Percentiles rank a stretch among this genome's conserved stretches.
Evolutionary conservation across 208 protist genomes (phyloP).

Genomic region (Acanthamoeba healyi): DNA sequence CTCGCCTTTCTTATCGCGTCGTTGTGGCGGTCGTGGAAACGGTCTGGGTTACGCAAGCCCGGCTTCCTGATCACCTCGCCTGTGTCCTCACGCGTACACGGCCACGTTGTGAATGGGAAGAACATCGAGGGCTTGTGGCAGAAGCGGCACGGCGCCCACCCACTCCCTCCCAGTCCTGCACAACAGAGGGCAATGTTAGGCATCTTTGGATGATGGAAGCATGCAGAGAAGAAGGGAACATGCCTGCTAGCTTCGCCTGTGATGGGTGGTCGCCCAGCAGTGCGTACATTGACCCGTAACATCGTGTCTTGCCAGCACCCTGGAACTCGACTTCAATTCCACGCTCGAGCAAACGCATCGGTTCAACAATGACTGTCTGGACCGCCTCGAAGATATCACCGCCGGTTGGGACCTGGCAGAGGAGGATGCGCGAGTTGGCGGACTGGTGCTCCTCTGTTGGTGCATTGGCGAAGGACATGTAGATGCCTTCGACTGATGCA

Average conservation of each 20-base stretch:
- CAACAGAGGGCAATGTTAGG: background rate
- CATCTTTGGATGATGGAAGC: no score
- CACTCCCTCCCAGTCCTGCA: background rate
- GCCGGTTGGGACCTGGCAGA: background rate
- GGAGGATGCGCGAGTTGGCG: background rate
- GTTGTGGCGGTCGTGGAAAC: background rate
- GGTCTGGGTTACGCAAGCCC: background rate
- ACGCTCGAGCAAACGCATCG: background rate
- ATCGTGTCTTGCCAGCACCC: no score
- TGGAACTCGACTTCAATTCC: background rate
- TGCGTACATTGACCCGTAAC: background rate
- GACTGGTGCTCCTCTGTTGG: background rate
- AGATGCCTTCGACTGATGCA: background rate
- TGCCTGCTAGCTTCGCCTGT: background rate
- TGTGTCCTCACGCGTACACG: background rate
- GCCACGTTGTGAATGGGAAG: background rate
- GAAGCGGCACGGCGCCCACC: background rate
- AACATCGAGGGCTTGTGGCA: background rate
- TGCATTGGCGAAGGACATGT: background rate
- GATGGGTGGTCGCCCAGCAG: background rate
- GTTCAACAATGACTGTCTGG: background rate
- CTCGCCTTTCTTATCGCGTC: background rate
- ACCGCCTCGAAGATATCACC: background rate
- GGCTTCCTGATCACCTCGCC: background rate
- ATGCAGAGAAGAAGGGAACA: background rate